Evolutionary conservation across 1,284 basidiomycete genomes (phyloP).

Genomic region (Leccinum fuscescens): DNA sequence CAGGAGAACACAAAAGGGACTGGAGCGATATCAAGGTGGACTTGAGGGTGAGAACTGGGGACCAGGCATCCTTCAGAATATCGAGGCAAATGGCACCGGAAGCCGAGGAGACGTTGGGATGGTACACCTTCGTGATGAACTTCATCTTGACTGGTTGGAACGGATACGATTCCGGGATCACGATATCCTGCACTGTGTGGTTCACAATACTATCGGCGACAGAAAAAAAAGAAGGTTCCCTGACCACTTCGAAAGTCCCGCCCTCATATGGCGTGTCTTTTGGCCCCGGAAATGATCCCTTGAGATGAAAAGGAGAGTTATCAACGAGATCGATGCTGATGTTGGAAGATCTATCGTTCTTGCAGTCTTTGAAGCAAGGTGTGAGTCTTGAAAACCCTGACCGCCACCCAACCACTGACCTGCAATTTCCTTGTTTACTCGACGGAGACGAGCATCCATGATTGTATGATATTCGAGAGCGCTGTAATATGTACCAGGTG

Average conservation of each 20-base stretch:
- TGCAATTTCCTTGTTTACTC: constrained; percentile 90
- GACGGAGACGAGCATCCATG: constrained; percentile 85
- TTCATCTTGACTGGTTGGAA: constrained; percentile 99
- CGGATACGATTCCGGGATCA: constrained; percentile 93
- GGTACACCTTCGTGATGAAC: constrained; percentile 95
- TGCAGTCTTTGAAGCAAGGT: constrained; percentile 64
- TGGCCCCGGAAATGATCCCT: constrained; percentile 89
- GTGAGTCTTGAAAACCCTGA: constrained; percentile 1
- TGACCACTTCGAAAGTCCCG: constrained; percentile 88
- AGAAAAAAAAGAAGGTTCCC: constrained; percentile 34
- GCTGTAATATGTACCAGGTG: not conserved
- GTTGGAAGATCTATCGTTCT: constrained; percentile 86
- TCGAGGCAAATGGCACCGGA: constrained; percentile 91
- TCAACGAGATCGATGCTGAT: constrained; percentile 87
- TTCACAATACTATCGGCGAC: constrained; percentile 8
- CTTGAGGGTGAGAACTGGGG: constrained; percentile 91
- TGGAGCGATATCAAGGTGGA: constrained; percentile 96
- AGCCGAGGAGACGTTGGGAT: constrained; percentile 94
- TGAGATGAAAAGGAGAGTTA: constrained; percentile 84
- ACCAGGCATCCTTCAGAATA: constrained; percentile 90
- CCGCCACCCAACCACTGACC: constrained; percentile 48
- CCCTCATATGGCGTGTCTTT: constrained; percentile 94
- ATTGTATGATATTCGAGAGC: constrained; percentile 5
- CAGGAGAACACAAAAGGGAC: constrained; percentile 92
- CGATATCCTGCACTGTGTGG: constrained; percentile 69